Base-by-base conservation (phyloP, 306 rosid genomes). In the Mimosa bimucronata region DNA sequence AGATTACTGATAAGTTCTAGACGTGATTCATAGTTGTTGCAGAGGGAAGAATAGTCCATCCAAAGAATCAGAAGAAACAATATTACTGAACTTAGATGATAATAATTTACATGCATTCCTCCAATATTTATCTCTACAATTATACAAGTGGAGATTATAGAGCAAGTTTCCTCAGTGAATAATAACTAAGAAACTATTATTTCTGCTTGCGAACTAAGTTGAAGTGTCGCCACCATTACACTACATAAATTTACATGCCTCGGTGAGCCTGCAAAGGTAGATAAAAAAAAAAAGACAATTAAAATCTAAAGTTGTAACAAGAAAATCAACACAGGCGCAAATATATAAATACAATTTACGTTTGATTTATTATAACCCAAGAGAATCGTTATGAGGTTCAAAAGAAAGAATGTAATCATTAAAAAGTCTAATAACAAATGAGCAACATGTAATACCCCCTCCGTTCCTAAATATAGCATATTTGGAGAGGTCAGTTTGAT, bases 161-260 rank as follows among this genome's bases (percentile, higher is more conserved):
- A 50, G 66, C 48, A 1, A 74, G 67, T 74, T 74, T 37, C 62
- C 41, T 29, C 60, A 34, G 48, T 26, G 14, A 53, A 44, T 34
- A 34, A 12, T 15, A 30, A 74, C 37, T 55, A 53, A 73, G 67
- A 55, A 55, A 74, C 37, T 37, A n/a, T 74, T 74, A 74, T 55
- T 74, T 74, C 29, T 55, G 61, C 42, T 44, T 25, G 34, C 16
- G 4, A 57, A 74, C 40, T 14, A 38, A 75, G 79, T 74, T 55
- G 70, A 40, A 25, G 53, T 9, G 28, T 64, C 34, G 50, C 40
- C 18, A 14, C 44, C 57, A 55, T 55, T 21, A 0, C 78, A 37
- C 5, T 23, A 74, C 67, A 53, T 58, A 75, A 58, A 58, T 75
- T 75, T 75, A 75, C 79, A 75, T 25, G 25, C 13, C 69, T 58